Conservation (phyloP, 352 stramenopile species). For the Phytophthora citrophthora region DNA sequence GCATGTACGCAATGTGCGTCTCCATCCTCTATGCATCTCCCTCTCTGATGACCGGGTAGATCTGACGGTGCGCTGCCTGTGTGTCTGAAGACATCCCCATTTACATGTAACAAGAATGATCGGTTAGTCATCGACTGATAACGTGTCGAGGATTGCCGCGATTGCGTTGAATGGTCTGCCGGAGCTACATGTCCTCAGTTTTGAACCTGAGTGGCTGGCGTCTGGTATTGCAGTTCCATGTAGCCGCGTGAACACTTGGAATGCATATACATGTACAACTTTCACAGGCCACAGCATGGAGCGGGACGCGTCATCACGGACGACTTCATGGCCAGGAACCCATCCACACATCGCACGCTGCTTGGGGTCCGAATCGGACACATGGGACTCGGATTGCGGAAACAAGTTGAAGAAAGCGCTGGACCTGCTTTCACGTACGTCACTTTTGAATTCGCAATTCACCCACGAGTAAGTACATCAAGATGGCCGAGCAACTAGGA, state of each 20-base stretch:
- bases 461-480: slow-evolving; percentile 3
- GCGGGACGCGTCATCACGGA: too few species aligned
- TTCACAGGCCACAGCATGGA: too few species aligned
- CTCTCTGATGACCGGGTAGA: too few species aligned
- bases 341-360: too few species aligned
- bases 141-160: slow-evolving; percentile 1
- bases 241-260: background rate
- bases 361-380: too few species aligned
- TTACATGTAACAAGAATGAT: too few species aligned
- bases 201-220: too few species aligned
- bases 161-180: background rate
- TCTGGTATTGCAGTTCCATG: background rate
- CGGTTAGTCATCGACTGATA: background rate
- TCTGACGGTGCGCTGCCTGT: too few species aligned
- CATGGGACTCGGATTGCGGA: background rate
- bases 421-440: slow-evolving; percentile 5
- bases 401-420: background rate
- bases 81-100: too few species aligned
- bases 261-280: too few species aligned
- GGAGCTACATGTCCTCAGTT: background rate
- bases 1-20: too few species aligned
- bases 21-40: slow-evolving; percentile 16
- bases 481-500: slow-evolving; percentile 23
- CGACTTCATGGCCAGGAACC: too few species aligned
- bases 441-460: slow-evolving; percentile 29